These are phyloP conservation scores for Mycena amicta DNA, from an alignment of 768 basidiomycete species.

Conservation along the genomic window DNA sequence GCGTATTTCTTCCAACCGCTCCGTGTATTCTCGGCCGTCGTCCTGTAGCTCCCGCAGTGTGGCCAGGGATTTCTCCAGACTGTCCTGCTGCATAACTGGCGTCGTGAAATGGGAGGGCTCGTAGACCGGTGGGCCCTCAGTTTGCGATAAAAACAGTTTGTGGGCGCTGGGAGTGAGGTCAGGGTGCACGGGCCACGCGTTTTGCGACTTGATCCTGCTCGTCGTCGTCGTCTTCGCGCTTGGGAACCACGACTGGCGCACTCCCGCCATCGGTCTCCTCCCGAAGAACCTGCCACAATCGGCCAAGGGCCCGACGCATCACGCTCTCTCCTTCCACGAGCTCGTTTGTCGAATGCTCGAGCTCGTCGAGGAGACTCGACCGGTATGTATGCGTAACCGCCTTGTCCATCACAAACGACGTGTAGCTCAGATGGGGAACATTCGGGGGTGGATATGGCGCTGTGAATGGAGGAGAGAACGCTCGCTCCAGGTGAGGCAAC, in stretches of 20 bases:
- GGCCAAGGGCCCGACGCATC: conserved; percentile 72
- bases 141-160: conserved; percentile 65
- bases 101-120: conserved; percentile 67
- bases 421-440: conserved; percentile 71
- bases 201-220: conserved; percentile 40
- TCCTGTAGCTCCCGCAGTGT: conserved; percentile 80
- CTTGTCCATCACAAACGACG: conserved; percentile 86
- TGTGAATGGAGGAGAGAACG: conserved; percentile 73
- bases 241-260: conserved; percentile 55
- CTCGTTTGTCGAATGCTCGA: conserved; percentile 80
- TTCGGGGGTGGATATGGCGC: conserved; percentile 76
- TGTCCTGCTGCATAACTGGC: conserved; percentile 68
- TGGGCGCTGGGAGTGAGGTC: conserved; percentile 67
- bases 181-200: conserved; percentile 60
- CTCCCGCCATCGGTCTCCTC: conserved; percentile 58
- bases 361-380: conserved; percentile 72
- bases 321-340: conserved; percentile 82
- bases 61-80: conserved; percentile 73
- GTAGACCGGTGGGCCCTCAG: conserved; percentile 45
- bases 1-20: conserved; percentile 81
- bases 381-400: conserved; percentile 84
- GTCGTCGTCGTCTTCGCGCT: conserved; percentile 60
- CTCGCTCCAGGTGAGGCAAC: conserved; percentile 75
- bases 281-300: conserved; percentile 80
- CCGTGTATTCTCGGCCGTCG: conserved; percentile 85